Evolutionary conservation across 148 eudicot genomes (phyloP).

Genomic region (Fagopyrum tataricum): DNA sequence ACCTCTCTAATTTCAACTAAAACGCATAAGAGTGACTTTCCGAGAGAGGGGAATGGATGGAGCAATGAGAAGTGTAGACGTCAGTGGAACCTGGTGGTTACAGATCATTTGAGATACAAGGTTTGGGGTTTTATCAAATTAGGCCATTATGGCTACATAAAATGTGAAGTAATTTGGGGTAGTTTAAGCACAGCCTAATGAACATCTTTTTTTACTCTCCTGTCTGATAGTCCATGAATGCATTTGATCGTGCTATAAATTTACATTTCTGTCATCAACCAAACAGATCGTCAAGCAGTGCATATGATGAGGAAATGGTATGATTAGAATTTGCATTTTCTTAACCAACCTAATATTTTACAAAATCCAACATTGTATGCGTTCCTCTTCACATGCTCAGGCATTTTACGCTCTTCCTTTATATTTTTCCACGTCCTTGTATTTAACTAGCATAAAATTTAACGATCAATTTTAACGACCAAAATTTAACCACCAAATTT

Average conservation of each 20-base stretch:
- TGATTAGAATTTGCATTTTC: too few relatives aligned
- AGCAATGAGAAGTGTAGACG: slow-evolving; percentile 93
- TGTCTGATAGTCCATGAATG: slow-evolving; percentile 65
- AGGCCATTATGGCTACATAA: not conserved
- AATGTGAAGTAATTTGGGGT: not conserved
- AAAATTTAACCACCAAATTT: too few relatives aligned
- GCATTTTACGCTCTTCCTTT: too few relatives aligned
- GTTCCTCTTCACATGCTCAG: too few relatives aligned
- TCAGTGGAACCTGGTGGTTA: slow-evolving; percentile 92
- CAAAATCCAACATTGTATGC: too few relatives aligned
- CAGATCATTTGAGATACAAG: slow-evolving; percentile 92
- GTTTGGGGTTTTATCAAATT: slow-evolving; percentile 31
- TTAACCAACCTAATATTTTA: too few relatives aligned
- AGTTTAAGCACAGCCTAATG: not conserved
- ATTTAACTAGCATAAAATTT: too few relatives aligned
- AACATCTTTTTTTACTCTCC: not conserved
- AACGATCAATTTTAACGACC: too few relatives aligned
- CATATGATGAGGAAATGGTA: slow-evolving; percentile 84
- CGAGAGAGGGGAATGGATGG: slow-evolving; percentile 93
- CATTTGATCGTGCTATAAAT: slow-evolving; percentile 87
- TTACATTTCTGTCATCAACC: slow-evolving; percentile 57
- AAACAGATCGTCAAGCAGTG: slow-evolving; percentile 84
- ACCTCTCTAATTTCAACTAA: too few relatives aligned
- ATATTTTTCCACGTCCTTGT: too few relatives aligned
- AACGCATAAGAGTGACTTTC: too few relatives aligned